Percentiles rank a stretch among this genome's conserved stretches.
Evolutionary conservation across 345 rosid genomes (phyloP).

Genomic region (Eucalyptus melliodora): DNA sequence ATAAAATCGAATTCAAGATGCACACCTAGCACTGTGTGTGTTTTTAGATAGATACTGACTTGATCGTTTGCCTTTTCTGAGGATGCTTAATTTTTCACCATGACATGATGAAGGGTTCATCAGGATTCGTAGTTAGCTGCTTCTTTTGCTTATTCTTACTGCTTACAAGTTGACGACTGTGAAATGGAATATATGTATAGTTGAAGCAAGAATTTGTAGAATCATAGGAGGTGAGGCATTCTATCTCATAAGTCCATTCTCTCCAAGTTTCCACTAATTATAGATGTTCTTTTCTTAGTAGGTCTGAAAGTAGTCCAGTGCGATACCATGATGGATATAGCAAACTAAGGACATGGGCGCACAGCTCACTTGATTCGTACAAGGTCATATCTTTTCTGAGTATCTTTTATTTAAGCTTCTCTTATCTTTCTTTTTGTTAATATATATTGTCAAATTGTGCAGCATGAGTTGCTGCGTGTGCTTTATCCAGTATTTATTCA

Average conservation of each 20-base stretch:
- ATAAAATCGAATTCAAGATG: background rate
- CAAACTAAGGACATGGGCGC: slow-evolving; percentile 80
- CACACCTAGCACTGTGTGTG: background rate
- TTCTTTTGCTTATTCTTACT: background rate
- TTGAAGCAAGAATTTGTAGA: background rate
- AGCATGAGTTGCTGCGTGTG: slow-evolving; percentile 94
- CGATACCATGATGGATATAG: slow-evolving; percentile 63
- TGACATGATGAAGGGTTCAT: background rate
- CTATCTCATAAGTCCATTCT: background rate
- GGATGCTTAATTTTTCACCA: background rate
- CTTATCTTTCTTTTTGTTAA: background rate
- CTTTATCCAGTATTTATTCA: slow-evolving; percentile 95
- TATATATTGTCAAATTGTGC: slow-evolving; percentile 9
- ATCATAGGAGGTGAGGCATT: background rate
- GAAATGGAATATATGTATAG: background rate
- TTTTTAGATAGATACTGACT: background rate
- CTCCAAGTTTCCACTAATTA: background rate
- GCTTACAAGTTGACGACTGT: background rate
- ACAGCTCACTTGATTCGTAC: slow-evolving; percentile 75
- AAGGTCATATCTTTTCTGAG: slow-evolving; percentile 30
- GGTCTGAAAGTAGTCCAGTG: slow-evolving; percentile 57
- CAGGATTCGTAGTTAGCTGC: background rate
- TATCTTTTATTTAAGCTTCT: background rate
- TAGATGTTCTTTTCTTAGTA: background rate
- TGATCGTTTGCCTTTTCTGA: background rate